phyloP scores from a whole-genome alignment of 306 rosid species.

The Fragaria nilgerrensis region DNA sequence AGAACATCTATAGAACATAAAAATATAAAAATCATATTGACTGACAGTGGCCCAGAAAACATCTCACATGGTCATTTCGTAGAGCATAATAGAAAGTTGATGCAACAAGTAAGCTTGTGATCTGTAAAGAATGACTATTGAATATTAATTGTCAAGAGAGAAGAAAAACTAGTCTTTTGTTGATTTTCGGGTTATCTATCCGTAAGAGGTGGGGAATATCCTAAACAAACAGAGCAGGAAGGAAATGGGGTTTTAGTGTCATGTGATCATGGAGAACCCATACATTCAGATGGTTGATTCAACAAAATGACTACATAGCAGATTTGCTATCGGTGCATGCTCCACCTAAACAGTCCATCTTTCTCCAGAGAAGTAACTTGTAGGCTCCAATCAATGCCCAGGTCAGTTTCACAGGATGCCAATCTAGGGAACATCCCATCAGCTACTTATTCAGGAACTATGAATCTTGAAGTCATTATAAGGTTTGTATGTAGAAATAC shows the following conservation, averaged over 20 bases:
- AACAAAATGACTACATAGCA: neutral
- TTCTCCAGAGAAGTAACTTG: too few species aligned
- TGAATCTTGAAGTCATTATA: conserved; percentile 19
- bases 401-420: too few species aligned
- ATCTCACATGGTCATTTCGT: neutral
- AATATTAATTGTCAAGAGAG: neutral
- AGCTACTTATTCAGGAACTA: too few species aligned
- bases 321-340: too few species aligned
- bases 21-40: too few species aligned
- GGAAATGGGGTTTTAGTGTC: neutral
- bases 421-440: too few species aligned
- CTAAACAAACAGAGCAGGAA: neutral
- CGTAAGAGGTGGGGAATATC: neutral
- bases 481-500: conserved; percentile 11
- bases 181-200: neutral
- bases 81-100: neutral
- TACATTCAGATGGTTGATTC: neutral
- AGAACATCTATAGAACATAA: neutral
- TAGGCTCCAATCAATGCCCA: too few species aligned
- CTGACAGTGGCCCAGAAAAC: neutral
- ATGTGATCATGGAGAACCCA: neutral
- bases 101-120: neutral
- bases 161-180: neutral
- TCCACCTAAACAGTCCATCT: too few species aligned
- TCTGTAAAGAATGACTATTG: neutral